Base-by-base conservation (phyloP, 2,329 filamentous ascomycete species). In the Colletotrichum phormii region DNA sequence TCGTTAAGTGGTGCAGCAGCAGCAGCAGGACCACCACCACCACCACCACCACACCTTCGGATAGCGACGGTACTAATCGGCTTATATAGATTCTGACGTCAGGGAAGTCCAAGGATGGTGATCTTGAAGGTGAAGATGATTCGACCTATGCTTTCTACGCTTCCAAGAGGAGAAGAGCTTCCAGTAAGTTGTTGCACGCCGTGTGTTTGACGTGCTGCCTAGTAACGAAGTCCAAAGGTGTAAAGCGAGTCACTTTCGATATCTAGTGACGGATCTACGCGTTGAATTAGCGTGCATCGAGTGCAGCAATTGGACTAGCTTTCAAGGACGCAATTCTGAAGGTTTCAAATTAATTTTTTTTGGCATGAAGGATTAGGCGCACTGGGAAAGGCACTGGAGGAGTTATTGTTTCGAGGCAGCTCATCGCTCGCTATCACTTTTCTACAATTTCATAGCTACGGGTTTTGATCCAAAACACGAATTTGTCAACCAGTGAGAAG, bases 71-170 rank as follows among this genome's bases (percentile, higher is more conserved):
- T 35, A 18, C 54, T 59, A 46, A 59, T 12, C 31, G 33, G 15
- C 11, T 15, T 51, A 55, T 26, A 11, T 33, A 75, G 74, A 73
- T 75, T 9, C 54, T 75, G 35, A 70, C 67, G 53, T 67, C 72
- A 15, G 61, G 64, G 13, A 68, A 55, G 22, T 59, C 26, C 55
- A 72, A 70, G 24, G 72, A 74, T 33, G 29, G 35, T 3, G 71
- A 73, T 5, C 29, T 64, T 15, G 74, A 71, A 3, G 69, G 71
- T 24, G 74, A 75, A 37, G 63, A 71, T n/a, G 74, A 72, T 51
- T 66, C 72, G 9, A 75, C 73, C 0, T 75, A 75, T 9, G 74
- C 74, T 0, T 75, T 75, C 42, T 75, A 75, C 51, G 74, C 53
- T 7, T 51, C 62, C 22, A 74, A 66, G 64, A 62, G 72, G 37